A percentile compares a stretch with the other conserved stretches of the same genome.
These are phyloP conservation scores for Cordia subcordata DNA, from an alignment of 257 asterid genomes.

Conservation along the genomic window DNA sequence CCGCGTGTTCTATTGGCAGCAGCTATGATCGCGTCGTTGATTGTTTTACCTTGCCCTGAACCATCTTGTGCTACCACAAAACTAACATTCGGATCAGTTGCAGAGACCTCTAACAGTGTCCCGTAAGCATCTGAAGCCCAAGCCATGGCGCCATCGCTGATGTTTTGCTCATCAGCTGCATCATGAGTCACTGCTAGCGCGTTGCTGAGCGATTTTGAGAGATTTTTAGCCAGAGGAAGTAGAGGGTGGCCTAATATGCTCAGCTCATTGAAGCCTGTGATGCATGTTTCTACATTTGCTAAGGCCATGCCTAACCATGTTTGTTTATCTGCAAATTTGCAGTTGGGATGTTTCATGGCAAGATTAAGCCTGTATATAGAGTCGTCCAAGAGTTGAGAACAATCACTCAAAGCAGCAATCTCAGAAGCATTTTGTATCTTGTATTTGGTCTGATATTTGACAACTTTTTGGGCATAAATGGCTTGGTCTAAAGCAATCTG, in stretches of 20 bases:
- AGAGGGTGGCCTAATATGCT: neutral
- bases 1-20: slow-evolving; percentile 32
- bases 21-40: slow-evolving; percentile 40
- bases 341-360: neutral
- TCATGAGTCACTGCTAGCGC: slow-evolving; percentile 7
- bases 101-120: slow-evolving; percentile 27
- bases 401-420: neutral
- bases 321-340: neutral
- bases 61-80: slow-evolving; percentile 60
- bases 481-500: too few species aligned
- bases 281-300: neutral
- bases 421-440: too few species aligned
- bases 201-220: slow-evolving; percentile 1
- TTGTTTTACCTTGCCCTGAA: slow-evolving; percentile 34
- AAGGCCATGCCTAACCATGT: slow-evolving; percentile 1
- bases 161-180: neutral
- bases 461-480: too few species aligned
- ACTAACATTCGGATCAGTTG: slow-evolving; percentile 17
- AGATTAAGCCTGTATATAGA: neutral
- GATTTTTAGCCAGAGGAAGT: neutral
- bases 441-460: too few species aligned
- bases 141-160: slow-evolving; percentile 8
- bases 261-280: neutral
- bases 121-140: slow-evolving; percentile 39
- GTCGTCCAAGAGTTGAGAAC: neutral